Percentiles rank a stretch among this genome's conserved stretches.
Conservation (phyloP, 192 early-diverging fungal genomes). For the Pilaira anomala region DNA sequence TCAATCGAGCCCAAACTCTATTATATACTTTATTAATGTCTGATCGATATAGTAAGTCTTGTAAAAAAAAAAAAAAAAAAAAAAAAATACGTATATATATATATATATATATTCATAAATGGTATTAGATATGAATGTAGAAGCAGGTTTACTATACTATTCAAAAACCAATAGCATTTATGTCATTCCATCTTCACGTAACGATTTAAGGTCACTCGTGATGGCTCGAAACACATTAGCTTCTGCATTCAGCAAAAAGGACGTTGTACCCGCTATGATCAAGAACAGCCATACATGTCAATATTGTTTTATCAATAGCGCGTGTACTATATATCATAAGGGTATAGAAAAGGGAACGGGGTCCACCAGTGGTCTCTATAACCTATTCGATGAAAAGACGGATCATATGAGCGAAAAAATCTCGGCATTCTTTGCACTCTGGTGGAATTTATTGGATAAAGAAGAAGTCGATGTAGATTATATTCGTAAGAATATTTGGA, state of each 20-base stretch:
- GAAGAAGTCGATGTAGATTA: slow-evolving; percentile 71
- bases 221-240: slow-evolving; percentile 77
- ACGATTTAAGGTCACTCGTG: slow-evolving; percentile 73
- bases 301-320: slow-evolving; percentile 59
- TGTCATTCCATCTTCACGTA: slow-evolving; percentile 52
- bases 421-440: slow-evolving; percentile 70
- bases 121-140: slow-evolving; percentile 60
- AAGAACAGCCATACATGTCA: slow-evolving; percentile 59
- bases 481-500: slow-evolving; percentile 71
- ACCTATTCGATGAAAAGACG: slow-evolving; percentile 60
- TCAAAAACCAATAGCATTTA: slow-evolving; percentile 64
- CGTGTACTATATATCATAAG: slow-evolving; percentile 73
- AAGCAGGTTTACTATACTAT: slow-evolving; percentile 75
- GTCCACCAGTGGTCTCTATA: slow-evolving; percentile 52
- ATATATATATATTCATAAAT: neutral
- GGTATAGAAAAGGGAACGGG: slow-evolving; percentile 65
- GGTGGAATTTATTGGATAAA: slow-evolving; percentile 69
- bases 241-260: slow-evolving; percentile 37
- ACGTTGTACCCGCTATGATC: slow-evolving; percentile 69
- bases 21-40: slow-evolving; percentile 83
- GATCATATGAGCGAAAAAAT: slow-evolving; percentile 57
- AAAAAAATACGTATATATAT: neutral
- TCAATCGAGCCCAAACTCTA: slow-evolving; percentile 80
- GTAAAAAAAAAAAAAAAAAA: no score
- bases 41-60: slow-evolving; percentile 81